Base-by-base conservation (phyloP, 1,284 basidiomycete species). In the Inonotus hispidus region DNA sequence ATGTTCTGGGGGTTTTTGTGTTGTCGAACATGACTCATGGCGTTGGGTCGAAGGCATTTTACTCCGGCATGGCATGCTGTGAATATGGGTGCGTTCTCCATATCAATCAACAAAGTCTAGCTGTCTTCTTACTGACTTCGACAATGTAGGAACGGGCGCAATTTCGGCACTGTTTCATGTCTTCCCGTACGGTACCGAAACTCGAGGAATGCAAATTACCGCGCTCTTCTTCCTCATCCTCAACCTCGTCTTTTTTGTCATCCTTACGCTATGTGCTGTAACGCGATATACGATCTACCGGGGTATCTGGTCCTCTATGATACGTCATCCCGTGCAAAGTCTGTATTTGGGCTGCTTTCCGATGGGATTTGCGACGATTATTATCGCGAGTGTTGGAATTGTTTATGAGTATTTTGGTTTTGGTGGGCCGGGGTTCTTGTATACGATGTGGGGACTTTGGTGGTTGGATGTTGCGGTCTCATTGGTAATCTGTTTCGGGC, bases 331-430 rank as follows among this genome's bases (percentile, higher is more conserved):
- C 3, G 74, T 78, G 0, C 82, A 86, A 57, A 84, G 87, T 64
- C 75, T 92, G 57, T 92, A 83, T 68, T 77, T 85, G 32, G 85
- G 86, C 11, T 83, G 82, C 25, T 82, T 87, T 59, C 83, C 88
- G 0, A 92, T 92, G 88, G 88, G 82, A 3, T 77, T 81, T 13
- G 78, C 82, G 0, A 92, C 90, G 0, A 74, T 92, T 37, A 78
- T 92, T 60, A 82, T 77, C 45, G 72, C 79, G 46, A 74, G 79
- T 1, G 74, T 80, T 19, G 69, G 73, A 25, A 70, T 80, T 39
- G 72, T 84, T 25, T 69, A 80, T 62, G 67, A 67, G 6, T 70
- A 74, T 53, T 81, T 75, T 63, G 67, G 70, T 45, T 74, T 86
- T 58, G 84, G 83, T 39, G 86, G 87, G 8, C 71, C 68, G 39